A percentile compares a stretch with the other conserved stretches of the same genome.
These are phyloP conservation scores for Cryptosporidium sp. DNA, from an alignment of 169 alveolate species.

Conservation along the genomic window DNA sequence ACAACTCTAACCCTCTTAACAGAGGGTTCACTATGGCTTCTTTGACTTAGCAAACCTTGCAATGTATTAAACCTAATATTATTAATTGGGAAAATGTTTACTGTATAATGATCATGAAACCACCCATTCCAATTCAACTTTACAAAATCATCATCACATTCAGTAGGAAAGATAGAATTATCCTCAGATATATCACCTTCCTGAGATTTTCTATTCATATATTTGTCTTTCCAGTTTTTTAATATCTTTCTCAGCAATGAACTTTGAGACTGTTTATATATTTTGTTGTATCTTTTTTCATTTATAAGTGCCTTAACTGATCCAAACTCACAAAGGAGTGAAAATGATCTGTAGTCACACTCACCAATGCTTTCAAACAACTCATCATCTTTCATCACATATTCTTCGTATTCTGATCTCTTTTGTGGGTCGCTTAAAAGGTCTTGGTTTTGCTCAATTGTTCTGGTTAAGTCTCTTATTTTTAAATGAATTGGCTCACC, in stretches of 20 bases:
- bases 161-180: background rate
- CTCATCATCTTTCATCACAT: conserved; percentile 49
- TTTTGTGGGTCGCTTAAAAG: conserved; percentile 43
- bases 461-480: conserved; percentile 46
- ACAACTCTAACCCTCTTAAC: conserved; percentile 2
- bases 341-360: conserved; percentile 33
- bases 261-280: conserved; percentile 37
- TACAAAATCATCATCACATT: background rate
- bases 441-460: conserved; percentile 37
- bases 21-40: background rate
- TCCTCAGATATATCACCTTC: background rate
- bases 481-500: conserved; percentile 26
- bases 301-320: conserved; percentile 56
- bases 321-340: conserved; percentile 64
- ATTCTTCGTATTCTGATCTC: conserved; percentile 30
- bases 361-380: conserved; percentile 20
- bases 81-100: conserved; percentile 55
- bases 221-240: conserved; percentile 34
- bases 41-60: conserved; percentile 25
- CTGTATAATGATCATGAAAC: conserved; percentile 17
- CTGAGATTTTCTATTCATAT: background rate
- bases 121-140: conserved; percentile 62
- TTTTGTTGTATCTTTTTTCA: conserved; percentile 54
- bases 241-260: conserved; percentile 26
- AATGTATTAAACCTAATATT: conserved; percentile 35